Base-by-base conservation (phyloP, 371 early-diverging fungal species). In the Mortierella sp. region DNA sequence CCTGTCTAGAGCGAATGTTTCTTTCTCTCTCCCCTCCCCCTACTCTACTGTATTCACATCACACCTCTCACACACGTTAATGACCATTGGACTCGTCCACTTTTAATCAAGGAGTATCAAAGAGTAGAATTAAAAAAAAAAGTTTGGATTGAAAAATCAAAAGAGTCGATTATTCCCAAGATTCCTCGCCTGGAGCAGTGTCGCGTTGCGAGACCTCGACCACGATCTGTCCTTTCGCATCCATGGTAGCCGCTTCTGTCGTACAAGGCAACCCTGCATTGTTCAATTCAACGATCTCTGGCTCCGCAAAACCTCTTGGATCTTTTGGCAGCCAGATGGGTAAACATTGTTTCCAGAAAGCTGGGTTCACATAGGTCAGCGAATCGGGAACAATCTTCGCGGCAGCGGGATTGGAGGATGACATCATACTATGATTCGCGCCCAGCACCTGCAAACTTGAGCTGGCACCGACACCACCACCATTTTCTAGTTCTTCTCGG, bases 271-370 rank as follows among this genome's bases (percentile, higher is more conserved):
- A 21, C 9, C 68, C 64, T 0, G 64, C 58, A 27, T 58, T 48
- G 26, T 27, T 64, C 61, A 73, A 21, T 30, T 73, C 74, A 38
- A 68, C 30, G 3, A 31, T 45, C 53, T 73, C 74, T 24, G 61
- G 4, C 43, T 73, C 74, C 41, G 61, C 61, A 34, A 73, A 73
- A 3, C 74, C 74, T 18, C 64, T 21, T 2, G 68, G 74, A 34
- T 73, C 74, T 38, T 61, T 64, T 2, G 74, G 74, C n/a, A 73
- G 21, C 74, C 74, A 73, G 23, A 73, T 46, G 1, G 74, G 74
- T 12, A 47, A 47, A 7, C 47, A n/a, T 31, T 60, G 56, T 8
- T 19, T 51, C 61, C 68, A 68, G 2, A 73, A 21, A 1, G 61
- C 64, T 8, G 74, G 74, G 43, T 73, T 67, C 50, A 68, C 61